These are phyloP conservation scores for Ascosphaera acerosa DNA, from an alignment of 2,329 filamentous ascomycete species.

Conservation along the genomic window DNA sequence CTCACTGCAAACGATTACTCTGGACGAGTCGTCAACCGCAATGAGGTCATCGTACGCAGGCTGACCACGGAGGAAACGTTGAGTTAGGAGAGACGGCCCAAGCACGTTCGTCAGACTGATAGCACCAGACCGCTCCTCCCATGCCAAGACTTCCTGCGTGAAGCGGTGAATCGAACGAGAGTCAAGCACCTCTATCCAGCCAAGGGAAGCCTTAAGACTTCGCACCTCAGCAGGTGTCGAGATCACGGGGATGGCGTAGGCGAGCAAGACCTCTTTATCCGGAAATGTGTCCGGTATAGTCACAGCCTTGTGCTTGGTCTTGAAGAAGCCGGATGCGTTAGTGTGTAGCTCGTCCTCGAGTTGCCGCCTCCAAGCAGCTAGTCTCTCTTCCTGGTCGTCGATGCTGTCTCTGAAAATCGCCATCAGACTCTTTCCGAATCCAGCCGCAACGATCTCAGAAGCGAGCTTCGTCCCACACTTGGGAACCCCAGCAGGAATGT, in stretches of 20 bases:
- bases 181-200: slow-evolving; percentile 40
- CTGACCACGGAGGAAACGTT: slow-evolving; percentile 22
- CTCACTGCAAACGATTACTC: slow-evolving; percentile 36
- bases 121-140: slow-evolving; percentile 53
- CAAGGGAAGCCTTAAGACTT: slow-evolving; percentile 26
- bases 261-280: slow-evolving; percentile 49
- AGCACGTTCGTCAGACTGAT: slow-evolving; percentile 64
- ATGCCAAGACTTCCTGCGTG: slow-evolving; percentile 57
- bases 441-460: slow-evolving; percentile 68
- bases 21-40: slow-evolving; percentile 16
- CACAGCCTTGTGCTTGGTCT: slow-evolving; percentile 45
- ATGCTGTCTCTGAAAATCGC: slow-evolving; percentile 28
- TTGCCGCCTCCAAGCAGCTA: slow-evolving; percentile 44
- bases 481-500: slow-evolving; percentile 64
- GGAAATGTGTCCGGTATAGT: slow-evolving; percentile 62
- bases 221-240: slow-evolving; percentile 35
- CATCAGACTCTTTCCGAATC: slow-evolving; percentile 52
- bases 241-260: slow-evolving; percentile 70
- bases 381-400: slow-evolving; percentile 9
- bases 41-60: slow-evolving; percentile 10
- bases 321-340: slow-evolving; percentile 64
- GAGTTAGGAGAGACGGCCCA: slow-evolving; percentile 48
- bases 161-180: slow-evolving; percentile 45
- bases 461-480: slow-evolving; percentile 73
- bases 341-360: slow-evolving; percentile 53